Conservation (phyloP, 371 early-diverging fungal species). For the Saksenaea oblongispora region DNA sequence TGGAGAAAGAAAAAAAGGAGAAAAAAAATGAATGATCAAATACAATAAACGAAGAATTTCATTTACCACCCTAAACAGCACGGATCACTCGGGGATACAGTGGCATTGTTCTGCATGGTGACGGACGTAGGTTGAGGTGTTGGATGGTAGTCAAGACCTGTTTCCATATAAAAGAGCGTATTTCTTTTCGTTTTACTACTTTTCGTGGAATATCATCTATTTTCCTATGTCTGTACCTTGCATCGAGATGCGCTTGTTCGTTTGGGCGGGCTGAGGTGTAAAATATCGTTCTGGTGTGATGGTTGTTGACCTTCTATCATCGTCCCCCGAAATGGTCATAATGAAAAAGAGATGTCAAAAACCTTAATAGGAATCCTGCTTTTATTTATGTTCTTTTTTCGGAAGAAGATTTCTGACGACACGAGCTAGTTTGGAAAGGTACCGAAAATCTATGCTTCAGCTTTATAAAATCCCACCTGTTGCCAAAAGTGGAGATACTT, state of each 20-base stretch:
- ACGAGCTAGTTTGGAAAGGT: not conserved
- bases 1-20: not conserved
- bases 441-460: not conserved
- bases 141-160: slow-evolving; percentile 10
- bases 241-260: not conserved
- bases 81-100: slow-evolving; percentile 14
- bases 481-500: slow-evolving; percentile 15
- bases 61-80: slow-evolving; percentile 22
- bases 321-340: not conserved
- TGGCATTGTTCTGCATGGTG: slow-evolving; percentile 10
- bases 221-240: not conserved
- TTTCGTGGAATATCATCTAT: not conserved
- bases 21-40: not conserved
- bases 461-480: slow-evolving; percentile 6
- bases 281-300: not conserved
- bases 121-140: slow-evolving; percentile 19
- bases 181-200: not conserved
- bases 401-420: not conserved
- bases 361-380: not conserved
- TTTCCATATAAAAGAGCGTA: slow-evolving; percentile 6
- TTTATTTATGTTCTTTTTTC: slow-evolving; percentile 4
- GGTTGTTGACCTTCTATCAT: not conserved
- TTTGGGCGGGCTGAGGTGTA: slow-evolving; percentile 2
- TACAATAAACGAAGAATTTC: not conserved
- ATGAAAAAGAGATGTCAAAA: not conserved